A percentile compares a stretch with the other conserved stretches of the same genome.
Evolutionary conservation across 768 basidiomycete species (phyloP).

Genomic region (Kwoniella botswanensis): DNA sequence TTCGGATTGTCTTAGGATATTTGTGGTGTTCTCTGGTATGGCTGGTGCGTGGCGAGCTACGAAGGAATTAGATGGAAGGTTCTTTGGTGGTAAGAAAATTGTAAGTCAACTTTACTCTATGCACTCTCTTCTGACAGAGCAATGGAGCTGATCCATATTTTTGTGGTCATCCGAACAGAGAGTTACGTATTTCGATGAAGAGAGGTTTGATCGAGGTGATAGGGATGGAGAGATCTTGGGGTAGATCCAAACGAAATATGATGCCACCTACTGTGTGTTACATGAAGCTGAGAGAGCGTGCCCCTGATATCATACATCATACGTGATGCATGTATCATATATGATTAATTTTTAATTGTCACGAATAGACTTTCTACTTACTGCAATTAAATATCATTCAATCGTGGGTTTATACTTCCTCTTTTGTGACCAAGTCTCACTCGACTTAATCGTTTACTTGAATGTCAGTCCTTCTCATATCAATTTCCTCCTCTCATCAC

Average conservation of each 20-base stretch:
- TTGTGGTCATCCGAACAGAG: conserved; percentile 20
- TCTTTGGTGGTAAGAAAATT: conserved; percentile 84
- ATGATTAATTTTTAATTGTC: too few species aligned
- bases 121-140: too few species aligned
- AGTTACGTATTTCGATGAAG: conserved; percentile 55
- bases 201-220: conserved; percentile 51
- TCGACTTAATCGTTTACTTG: neutral
- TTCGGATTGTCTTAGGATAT: conserved; percentile 87
- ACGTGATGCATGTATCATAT: neutral
- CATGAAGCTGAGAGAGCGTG: too few species aligned
- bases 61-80: conserved; percentile 88
- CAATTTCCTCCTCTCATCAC: neutral
- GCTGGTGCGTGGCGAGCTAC: conserved; percentile 96
- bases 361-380: too few species aligned
- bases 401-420: too few species aligned
- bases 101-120: too few species aligned
- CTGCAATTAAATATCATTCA: too few species aligned
- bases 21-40: conserved; percentile 86
- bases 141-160: neutral
- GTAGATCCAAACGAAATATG: neutral
- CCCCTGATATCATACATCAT: neutral
- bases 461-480: neutral
- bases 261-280: too few species aligned
- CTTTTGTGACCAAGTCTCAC: too few species aligned
- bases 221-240: conserved; percentile 39